Percentiles rank a stretch among this genome's conserved stretches.
These are phyloP conservation scores for Acer campestre DNA, from an alignment of 345 rosid genomes.

Conservation along the genomic window DNA sequence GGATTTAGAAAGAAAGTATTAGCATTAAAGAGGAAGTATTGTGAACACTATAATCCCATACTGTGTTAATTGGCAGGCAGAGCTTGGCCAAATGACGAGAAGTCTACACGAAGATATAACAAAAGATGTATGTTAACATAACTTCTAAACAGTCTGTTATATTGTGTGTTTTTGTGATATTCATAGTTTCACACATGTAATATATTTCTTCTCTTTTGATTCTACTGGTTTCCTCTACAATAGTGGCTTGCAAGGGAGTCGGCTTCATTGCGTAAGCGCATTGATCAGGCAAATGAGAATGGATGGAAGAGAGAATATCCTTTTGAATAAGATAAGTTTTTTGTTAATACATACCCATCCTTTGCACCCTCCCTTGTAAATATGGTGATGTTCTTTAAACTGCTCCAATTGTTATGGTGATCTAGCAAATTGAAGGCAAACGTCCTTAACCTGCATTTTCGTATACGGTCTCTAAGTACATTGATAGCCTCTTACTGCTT, in stretches of 20 bases:
- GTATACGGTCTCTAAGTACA: constrained; percentile 32
- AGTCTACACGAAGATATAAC: constrained; percentile 53
- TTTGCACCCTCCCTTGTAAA: no score
- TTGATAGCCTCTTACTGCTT: constrained; percentile 41
- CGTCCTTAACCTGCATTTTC: constrained; percentile 20
- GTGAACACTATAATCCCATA: background rate
- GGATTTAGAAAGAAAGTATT: background rate
- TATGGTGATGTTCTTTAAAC: no score
- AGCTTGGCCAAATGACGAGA: constrained; percentile 44
- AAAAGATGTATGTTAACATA: constrained; percentile 37
- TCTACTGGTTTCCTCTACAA: background rate
- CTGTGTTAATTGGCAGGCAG: constrained; percentile 38
- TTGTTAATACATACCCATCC: no score
- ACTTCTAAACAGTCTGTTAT: background rate
- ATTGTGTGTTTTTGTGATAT: background rate
- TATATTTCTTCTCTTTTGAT: background rate
- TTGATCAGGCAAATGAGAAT: constrained; percentile 53
- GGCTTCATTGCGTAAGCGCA: constrained; percentile 29
- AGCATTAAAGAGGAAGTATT: background rate
- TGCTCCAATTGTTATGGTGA: no score
- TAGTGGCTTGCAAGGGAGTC: constrained; percentile 54
- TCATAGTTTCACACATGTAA: background rate
- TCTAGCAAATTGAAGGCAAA: no score
- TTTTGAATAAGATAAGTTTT: constrained; percentile 10
- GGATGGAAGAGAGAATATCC: constrained; percentile 79